These are phyloP conservation scores for Tricholoma saponaceum DNA, from an alignment of 768 basidiomycete species.

Conservation along the genomic window DNA sequence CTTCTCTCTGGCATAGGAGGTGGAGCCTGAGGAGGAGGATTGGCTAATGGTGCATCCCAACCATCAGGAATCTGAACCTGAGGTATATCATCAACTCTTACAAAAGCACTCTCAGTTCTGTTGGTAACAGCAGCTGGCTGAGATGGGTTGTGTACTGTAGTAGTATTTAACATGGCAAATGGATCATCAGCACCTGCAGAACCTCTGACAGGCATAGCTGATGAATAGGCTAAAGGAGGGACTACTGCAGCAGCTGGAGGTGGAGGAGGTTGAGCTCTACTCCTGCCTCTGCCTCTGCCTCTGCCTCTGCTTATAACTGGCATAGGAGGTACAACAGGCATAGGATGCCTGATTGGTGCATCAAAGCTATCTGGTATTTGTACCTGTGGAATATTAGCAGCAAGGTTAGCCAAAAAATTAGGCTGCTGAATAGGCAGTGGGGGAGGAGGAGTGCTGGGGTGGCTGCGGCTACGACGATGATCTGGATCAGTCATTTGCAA, in stretches of 20 bases:
- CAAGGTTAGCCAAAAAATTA: neutral
- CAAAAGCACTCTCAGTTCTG: neutral
- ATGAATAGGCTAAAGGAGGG: too few relatives aligned
- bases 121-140: too few relatives aligned
- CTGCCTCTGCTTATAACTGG: neutral
- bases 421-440: neutral
- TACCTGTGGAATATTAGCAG: slow-evolving; percentile 3
- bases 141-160: too few relatives aligned
- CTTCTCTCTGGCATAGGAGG: neutral
- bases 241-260: too few relatives aligned
- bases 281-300: too few relatives aligned
- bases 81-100: neutral
- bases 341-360: neutral
- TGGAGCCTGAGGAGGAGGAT: neutral
- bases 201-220: too few relatives aligned
- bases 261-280: too few relatives aligned
- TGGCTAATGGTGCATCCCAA: neutral
- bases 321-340: slow-evolving; percentile 1
- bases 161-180: too few relatives aligned
- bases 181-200: too few relatives aligned
- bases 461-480: neutral
- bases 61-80: neutral
- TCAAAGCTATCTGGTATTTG: neutral
- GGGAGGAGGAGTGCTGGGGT: neutral
- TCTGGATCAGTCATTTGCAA: slow-evolving; percentile 2